These are phyloP conservation scores for Anisodus acutangulus DNA, from an alignment of 257 asterid species.

Conservation along the genomic window DNA sequence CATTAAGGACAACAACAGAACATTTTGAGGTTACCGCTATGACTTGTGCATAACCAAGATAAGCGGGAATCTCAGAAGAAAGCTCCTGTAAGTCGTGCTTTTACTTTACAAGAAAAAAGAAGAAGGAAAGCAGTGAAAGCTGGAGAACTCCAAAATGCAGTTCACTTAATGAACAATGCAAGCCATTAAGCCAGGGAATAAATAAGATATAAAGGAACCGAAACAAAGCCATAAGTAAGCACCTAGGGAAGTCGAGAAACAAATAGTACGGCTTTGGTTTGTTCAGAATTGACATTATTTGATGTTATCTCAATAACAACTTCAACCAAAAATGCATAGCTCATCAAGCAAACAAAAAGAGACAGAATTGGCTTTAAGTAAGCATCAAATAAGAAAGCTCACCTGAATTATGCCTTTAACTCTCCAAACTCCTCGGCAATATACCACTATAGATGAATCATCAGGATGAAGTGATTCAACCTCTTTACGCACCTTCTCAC, in stretches of 20 bases:
- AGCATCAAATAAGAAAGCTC: conserved; percentile 5
- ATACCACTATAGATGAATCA: conserved; percentile 37
- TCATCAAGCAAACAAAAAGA: not conserved
- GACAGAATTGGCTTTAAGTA: not conserved
- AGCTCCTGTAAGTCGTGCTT: not conserved
- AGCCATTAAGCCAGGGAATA: not conserved
- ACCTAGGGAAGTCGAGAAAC: not conserved
- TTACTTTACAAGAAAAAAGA: not conserved
- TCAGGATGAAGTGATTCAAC: conserved; percentile 42
- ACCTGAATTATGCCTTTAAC: conserved; percentile 48
- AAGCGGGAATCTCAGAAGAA: not conserved
- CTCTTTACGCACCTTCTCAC: conserved; percentile 40
- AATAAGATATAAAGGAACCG: not conserved
- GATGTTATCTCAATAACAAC: not conserved
- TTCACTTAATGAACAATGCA: conserved; percentile 7
- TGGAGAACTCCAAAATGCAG: conserved; percentile 7
- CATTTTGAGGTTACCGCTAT: conserved; percentile 12
- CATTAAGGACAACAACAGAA: not conserved
- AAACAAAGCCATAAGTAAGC: not conserved
- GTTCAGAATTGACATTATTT: not conserved
- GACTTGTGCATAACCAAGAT: conserved; percentile 20
- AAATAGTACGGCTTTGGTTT: not conserved
- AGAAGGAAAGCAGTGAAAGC: not conserved
- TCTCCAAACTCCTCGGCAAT: conserved; percentile 43
- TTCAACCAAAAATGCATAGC: not conserved